Evolutionary conservation across 1,284 basidiomycete species (phyloP), one percentile per base, ranked within the genome.

Genomic region (Naganishia sp.): DNA sequence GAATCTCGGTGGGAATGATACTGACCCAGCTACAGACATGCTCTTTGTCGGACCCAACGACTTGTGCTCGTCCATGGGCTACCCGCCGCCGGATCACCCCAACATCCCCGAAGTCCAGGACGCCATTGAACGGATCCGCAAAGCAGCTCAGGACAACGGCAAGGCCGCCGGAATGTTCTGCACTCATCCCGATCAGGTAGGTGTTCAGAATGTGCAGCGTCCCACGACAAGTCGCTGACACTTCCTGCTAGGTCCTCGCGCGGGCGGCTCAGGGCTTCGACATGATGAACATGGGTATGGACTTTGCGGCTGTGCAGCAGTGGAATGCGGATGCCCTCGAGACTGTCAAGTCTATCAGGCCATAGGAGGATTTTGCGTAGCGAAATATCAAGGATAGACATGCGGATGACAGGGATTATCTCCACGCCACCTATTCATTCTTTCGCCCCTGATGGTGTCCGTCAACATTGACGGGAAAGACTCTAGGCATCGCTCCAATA

Each of bases 31-130:
- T 62, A 9, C 41, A 71, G 70, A 76, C 57, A 72, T 74, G 67
- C 69, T 75, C 62, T 72, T 75, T 50, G 67, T 73, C 47, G 76
- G 76, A 3, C 76, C 76, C 13, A 75, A 75, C 55, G 76, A 78
- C 64, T 70, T 78, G 3, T 71, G 71, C 31, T 72, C 69, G 55
- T 69, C 68, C 0, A 71, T 78, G 71, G 71, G 72, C 41, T 72
- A 72, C 55, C 67, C 69, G n/a, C 68, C 71, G 3, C 68, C 68
- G 11, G 70, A 72, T 31, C 75, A 76, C 65, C 66, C 69, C 46
- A 68, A 70, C 32, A 67, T 69, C 25, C 71, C 72, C 18, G 68
- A 70, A 63, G 70, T 74, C n/a, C 70, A 77, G 66, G 71, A 67
- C 2, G 76, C 74, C 4, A 77, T 77, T 53, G 73, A 71, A 7